A percentile compares a stretch with the other conserved stretches of the same genome.
Conservation (phyloP, 352 stramenopile genomes). For the Globisporangium camurandrum region DNA sequence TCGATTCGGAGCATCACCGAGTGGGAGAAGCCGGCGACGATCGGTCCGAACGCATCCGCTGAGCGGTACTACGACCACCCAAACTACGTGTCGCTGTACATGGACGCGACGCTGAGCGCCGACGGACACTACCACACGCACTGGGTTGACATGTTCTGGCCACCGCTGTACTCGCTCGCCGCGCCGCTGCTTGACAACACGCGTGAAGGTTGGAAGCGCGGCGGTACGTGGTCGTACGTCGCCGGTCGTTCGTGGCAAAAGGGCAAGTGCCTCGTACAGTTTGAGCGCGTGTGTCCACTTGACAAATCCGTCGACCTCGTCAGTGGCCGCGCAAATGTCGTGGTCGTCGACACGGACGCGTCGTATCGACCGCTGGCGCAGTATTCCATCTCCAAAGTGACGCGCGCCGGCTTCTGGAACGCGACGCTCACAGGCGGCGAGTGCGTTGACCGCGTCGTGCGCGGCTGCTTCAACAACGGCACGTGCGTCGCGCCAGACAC, state of each 20-base stretch:
- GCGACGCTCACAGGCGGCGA: slow-evolving; percentile 32
- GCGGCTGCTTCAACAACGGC: slow-evolving; percentile 95
- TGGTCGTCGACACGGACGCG: slow-evolving; percentile 90
- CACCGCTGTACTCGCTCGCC: slow-evolving; percentile 86
- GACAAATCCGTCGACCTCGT: slow-evolving; percentile 26
- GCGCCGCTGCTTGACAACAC: slow-evolving; percentile 84
- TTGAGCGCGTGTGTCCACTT: slow-evolving; percentile 70
- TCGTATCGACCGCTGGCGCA: slow-evolving; percentile 81
- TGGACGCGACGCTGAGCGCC: slow-evolving; percentile 79
- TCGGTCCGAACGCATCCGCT: slow-evolving; percentile 37
- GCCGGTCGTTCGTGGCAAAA: slow-evolving; percentile 83
- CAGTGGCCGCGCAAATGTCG: slow-evolving; percentile 13
- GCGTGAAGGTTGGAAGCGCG: slow-evolving; percentile 86
- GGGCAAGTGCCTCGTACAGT: slow-evolving; percentile 92
- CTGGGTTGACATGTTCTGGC: slow-evolving; percentile 89
- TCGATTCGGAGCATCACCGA: slow-evolving; percentile 90
- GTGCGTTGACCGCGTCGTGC: slow-evolving; percentile 90
- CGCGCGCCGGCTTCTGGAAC: slow-evolving; percentile 59
- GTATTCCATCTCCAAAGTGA: slow-evolving; percentile 58
- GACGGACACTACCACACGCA: slow-evolving; percentile 84
- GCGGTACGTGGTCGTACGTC: slow-evolving; percentile 68
- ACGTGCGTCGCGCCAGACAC: slow-evolving; percentile 86
- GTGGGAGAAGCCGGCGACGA: slow-evolving; percentile 87
- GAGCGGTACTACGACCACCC: slow-evolving; percentile 88
- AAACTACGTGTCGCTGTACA: slow-evolving; percentile 96